Evolutionary conservation across 2,329 filamentous ascomycete species (phyloP).

Genomic region (Aspergillus uvarum): DNA sequence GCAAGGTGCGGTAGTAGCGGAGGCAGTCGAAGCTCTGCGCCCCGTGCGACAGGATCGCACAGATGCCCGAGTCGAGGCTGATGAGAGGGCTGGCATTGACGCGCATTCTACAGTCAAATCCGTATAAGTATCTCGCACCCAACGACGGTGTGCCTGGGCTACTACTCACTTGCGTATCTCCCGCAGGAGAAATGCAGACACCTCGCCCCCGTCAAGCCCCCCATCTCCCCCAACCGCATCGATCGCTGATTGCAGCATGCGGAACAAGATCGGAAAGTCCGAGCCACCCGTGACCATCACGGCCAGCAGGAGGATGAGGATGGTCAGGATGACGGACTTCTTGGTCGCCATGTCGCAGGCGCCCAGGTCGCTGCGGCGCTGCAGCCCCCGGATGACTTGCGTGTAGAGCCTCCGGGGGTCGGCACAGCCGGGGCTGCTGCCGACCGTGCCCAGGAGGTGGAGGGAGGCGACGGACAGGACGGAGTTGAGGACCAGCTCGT

Average conservation of each 20-base stretch:
- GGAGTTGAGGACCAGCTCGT: slow-evolving; percentile 13
- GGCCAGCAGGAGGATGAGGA: slow-evolving; percentile 15
- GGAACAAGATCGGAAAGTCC: slow-evolving; percentile 18
- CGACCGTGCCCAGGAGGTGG: slow-evolving; percentile 6
- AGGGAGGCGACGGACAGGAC: slow-evolving; percentile 15
- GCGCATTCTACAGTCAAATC: too few species aligned
- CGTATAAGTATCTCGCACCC: too few species aligned
- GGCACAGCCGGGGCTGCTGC: background rate
- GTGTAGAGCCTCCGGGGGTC: slow-evolving; percentile 1
- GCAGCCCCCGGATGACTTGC: slow-evolving; percentile 3
- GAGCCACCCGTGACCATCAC: slow-evolving; percentile 17
- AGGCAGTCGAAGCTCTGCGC: slow-evolving; percentile 13
- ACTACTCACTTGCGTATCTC: slow-evolving; percentile 17
- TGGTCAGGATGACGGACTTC: slow-evolving; percentile 12
- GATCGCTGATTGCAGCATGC: slow-evolving; percentile 16
- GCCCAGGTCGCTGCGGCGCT: background rate
- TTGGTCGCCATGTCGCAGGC: background rate
- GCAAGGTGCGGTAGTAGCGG: slow-evolving; percentile 5
- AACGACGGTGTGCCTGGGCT: background rate
- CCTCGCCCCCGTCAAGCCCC: slow-evolving; percentile 5
- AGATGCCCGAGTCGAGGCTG: slow-evolving; percentile 1
- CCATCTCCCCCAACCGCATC: slow-evolving; percentile 11
- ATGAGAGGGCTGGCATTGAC: slow-evolving; percentile 16
- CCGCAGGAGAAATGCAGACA: slow-evolving; percentile 14
- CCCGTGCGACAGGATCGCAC: slow-evolving; percentile 4